Conservation (phyloP, 1,139 yeast genomes). For the Debaryomyces coudertii region DNA sequence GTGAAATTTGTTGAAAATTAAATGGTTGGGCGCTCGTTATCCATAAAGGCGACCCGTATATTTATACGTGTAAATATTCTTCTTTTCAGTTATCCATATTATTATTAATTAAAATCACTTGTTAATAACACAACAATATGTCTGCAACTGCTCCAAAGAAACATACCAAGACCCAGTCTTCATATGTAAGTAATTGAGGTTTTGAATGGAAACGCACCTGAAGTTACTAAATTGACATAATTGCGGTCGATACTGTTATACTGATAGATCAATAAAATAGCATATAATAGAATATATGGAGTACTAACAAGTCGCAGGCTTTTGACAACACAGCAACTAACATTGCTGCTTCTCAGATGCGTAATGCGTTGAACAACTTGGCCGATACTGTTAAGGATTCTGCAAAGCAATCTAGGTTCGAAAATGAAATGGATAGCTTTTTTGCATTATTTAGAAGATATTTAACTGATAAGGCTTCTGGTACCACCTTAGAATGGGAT, state of each 20-base stretch:
- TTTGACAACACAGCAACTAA: slow-evolving; percentile 95
- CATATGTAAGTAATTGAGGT: slow-evolving; percentile 49
- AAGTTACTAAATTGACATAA: background rate
- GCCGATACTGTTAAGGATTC: slow-evolving; percentile 76
- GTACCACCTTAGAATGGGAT: slow-evolving; percentile 89
- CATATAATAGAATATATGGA: background rate
- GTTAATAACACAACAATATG: background rate
- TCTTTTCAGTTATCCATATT: slow-evolving; percentile 2
- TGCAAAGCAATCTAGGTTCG: slow-evolving; percentile 64
- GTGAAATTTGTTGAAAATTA: background rate
- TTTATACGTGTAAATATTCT: slow-evolving; percentile 1
- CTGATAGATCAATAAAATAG: background rate
- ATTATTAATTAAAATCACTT: background rate
- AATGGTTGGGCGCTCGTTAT: slow-evolving; percentile 2
- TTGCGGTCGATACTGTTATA: background rate
- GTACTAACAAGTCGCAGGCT: slow-evolving; percentile 54
- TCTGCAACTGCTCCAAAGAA: slow-evolving; percentile 43
- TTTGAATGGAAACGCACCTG: background rate
- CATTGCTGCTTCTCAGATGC: slow-evolving; percentile 97
- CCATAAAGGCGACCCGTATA: slow-evolving; percentile 2
- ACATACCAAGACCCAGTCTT: slow-evolving; percentile 74
- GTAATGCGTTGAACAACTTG: slow-evolving; percentile 88
- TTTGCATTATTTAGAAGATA: slow-evolving; percentile 93
- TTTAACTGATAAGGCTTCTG: slow-evolving; percentile 85
- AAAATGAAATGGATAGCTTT: slow-evolving; percentile 92